Evolutionary conservation across 768 basidiomycete genomes (phyloP), one percentile per base, ranked within the genome.

Genomic region (Lactifluus volemus): DNA sequence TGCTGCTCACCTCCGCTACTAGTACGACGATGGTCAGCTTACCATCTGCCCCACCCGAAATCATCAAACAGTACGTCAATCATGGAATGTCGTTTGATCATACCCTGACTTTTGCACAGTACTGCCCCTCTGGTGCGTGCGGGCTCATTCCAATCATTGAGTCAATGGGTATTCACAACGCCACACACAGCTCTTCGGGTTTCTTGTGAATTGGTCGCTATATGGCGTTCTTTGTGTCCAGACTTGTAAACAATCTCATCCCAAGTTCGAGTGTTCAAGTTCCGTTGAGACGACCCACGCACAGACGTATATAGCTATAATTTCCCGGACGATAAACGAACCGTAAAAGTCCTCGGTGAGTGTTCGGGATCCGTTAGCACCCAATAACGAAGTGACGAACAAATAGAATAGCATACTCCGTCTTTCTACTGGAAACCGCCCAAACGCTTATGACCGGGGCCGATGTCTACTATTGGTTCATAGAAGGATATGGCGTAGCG

Each of bases 161-260:
- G 17, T 36, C 12, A 12, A 58, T 10, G 36, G 32, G 58, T 17
- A n/a, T 61, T 45, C 45, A 25, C 25, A 49, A 36, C 21, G 10
- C 36, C 17, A 29, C 21, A 9, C 32, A 41, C 47, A 62, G 56
- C 47, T 62, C 29, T 36, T 62, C 8, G 56, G 61, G 0, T 19
- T 45, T 44, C 45, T 72, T 42, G 45, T 72, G 53, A 69, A 69
- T 60, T 71, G 64, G 58, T 50, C 58, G 34, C 47, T 73, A 5
- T 73, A 66, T 47, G 72, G 72, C 29, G 66, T 66, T 17, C 67
- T 73, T 17, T 51, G 53, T 29, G 64, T 71, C 25, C 72, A 73
- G 67, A 63, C 67, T 53, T 73, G 71, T 73, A 39, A 17, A 60
- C 59, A 25, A 17, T 36, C 0, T 29, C 25, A n/a, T 7, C 19